Percentiles rank a stretch among this genome's conserved stretches.
These are phyloP conservation scores for Onygenales sp. DNA, from an alignment of 2,329 filamentous ascomycete genomes.

Conservation along the genomic window DNA sequence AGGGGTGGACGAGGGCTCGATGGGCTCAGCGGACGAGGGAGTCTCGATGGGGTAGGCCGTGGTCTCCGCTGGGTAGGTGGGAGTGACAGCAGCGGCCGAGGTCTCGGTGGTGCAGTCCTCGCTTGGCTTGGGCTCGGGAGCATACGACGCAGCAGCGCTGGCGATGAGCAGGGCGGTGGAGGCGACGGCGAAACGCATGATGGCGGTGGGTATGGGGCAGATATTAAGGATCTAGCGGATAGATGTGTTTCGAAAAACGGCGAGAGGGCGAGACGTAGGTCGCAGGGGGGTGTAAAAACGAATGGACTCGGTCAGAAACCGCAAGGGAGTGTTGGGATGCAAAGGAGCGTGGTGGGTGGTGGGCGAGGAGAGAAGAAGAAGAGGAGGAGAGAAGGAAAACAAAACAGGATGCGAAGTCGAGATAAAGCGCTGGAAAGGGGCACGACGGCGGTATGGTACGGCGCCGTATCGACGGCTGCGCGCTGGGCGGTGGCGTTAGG, in stretches of 20 bases:
- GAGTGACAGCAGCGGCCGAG: slow-evolving; percentile 44
- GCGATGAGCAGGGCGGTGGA: slow-evolving; percentile 30
- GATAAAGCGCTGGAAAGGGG: neutral
- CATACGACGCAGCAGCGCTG: slow-evolving; percentile 23
- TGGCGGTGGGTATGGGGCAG: slow-evolving; percentile 16
- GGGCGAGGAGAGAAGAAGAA: slow-evolving; percentile 7
- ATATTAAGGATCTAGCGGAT: slow-evolving; percentile 13
- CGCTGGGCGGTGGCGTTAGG: no score
- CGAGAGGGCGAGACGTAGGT: slow-evolving; percentile 8
- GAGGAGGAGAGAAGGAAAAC: neutral
- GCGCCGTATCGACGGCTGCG: no score
- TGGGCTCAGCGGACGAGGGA: neutral
- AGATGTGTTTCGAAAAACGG: slow-evolving; percentile 18
- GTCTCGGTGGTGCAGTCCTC: slow-evolving; percentile 16
- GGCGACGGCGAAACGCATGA: slow-evolving; percentile 42
- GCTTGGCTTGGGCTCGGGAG: slow-evolving; percentile 4
- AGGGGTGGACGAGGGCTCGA: neutral
- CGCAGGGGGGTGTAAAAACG: slow-evolving; percentile 16
- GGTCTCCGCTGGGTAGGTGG: slow-evolving; percentile 18
- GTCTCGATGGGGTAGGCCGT: slow-evolving; percentile 5
- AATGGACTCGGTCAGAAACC: slow-evolving; percentile 30
- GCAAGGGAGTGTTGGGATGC: slow-evolving; percentile 11
- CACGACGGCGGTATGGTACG: neutral
- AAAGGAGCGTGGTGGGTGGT: slow-evolving; percentile 12
- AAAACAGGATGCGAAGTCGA: slow-evolving; percentile 1